Evolutionary conservation across 768 basidiomycete species (phyloP), one percentile per base, ranked within the genome.

Genomic region (Tylopilus cervinicoccineus): DNA sequence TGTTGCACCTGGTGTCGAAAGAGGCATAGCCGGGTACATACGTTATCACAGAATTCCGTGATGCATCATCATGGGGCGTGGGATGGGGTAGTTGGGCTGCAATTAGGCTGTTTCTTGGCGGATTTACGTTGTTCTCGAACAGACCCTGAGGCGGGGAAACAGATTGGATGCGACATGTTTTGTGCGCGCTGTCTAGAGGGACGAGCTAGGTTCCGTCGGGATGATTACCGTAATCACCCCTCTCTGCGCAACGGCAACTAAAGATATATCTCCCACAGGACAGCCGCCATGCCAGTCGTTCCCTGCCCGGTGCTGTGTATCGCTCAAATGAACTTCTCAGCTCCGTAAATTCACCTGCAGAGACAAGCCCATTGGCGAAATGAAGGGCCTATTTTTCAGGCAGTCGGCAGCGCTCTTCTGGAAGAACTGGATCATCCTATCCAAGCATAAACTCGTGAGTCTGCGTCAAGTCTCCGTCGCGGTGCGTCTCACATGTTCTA

Each of bases 341-440:
- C 31, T 32, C 9, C 28, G 13, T 48, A 54, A 38, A 10, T 36
- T 31, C 38, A 36, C n/a, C 46, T 6, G 26, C 33, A 8, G 50
- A 32, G 16, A 12, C 34, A 24, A 16, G 16, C 39, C 23, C 34
- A 42, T 39, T 12, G 16, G 13, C 22, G 36, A 23, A 27, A 70
- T 69, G 64, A 29, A 22, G 2, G 51, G 51, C 47, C 64, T 82
- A 29, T 83, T 86, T 61, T 77, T 78, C 72, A 72, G 76, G 26
- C 86, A 88, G 67, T 75, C 83, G 47, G 63, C 66, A 4, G 79
- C 77, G 2, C 65, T 88, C 19, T 75, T 78, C 47, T 76, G 80
- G 77, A 88, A 88, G 72, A 87, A 87, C 54, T 85, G 81, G 82
- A 85, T 87, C 36, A 72, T 85, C 0, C 70, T 86, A 24, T 80